Percentiles rank a stretch among this genome's conserved stretches.
These are phyloP conservation scores for Betula pendula DNA, from an alignment of 306 rosid species.

Conservation along the genomic window DNA sequence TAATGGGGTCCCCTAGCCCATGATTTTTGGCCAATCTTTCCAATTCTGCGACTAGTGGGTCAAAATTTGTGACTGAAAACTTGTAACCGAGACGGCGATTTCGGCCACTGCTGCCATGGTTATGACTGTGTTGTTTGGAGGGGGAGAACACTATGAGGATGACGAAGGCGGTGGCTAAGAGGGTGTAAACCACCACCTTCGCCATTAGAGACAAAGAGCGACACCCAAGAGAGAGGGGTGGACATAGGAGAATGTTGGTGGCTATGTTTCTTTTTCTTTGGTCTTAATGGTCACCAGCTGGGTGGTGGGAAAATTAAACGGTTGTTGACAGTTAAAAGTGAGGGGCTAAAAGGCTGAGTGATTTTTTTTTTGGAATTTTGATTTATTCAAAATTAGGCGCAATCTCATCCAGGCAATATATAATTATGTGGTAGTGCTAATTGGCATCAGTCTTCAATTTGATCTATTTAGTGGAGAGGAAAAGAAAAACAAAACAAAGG, in stretches of 20 bases:
- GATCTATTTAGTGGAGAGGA: too few species aligned
- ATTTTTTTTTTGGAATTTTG: too few species aligned
- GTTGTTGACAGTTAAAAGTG: conserved; percentile 38
- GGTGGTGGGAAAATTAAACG: conserved; percentile 33
- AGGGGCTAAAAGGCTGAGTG: conserved; percentile 10
- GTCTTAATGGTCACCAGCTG: background rate
- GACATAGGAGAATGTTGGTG: conserved; percentile 13
- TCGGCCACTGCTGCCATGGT: background rate
- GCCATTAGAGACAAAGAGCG: conserved; percentile 37
- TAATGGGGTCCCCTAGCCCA: background rate
- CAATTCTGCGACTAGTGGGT: conserved; percentile 44
- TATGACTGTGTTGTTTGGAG: background rate
- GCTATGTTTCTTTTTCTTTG: background rate
- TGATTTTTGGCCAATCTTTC: conserved; percentile 26
- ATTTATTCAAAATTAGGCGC: too few species aligned
- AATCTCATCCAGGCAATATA: too few species aligned
- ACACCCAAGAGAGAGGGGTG: background rate
- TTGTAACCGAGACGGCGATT: conserved; percentile 61
- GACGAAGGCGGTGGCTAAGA: conserved; percentile 61
- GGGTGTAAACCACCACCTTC: conserved; percentile 63
- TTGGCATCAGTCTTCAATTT: too few species aligned
- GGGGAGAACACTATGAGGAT: conserved; percentile 34
- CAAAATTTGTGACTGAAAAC: conserved; percentile 36
- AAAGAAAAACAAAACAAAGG: too few species aligned
- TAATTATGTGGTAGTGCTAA: too few species aligned